These are phyloP conservation scores for Rhizophlyctis rosea DNA, from an alignment of 192 early-diverging fungal species.

Conservation along the genomic window DNA sequence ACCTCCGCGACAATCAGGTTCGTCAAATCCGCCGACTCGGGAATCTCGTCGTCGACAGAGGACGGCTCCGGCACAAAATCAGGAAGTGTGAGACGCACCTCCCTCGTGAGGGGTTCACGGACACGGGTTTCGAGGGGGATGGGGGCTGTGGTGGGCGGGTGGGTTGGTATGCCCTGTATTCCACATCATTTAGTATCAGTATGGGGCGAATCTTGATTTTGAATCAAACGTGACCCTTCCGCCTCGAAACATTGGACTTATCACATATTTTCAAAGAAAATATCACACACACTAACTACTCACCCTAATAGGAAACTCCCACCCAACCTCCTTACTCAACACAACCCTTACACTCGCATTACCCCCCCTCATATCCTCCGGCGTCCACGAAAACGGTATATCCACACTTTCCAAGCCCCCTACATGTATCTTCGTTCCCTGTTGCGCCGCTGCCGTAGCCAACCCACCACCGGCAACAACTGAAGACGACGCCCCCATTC, in stretches of 20 bases:
- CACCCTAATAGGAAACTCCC: conserved; percentile 52
- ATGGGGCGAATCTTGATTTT: no score
- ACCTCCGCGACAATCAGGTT: no score
- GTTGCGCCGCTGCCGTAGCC: no score
- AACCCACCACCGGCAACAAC: no score
- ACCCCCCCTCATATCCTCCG: conserved; percentile 33
- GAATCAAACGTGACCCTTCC: no score
- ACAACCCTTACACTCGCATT: conserved; percentile 39
- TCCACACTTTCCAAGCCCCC: conserved; percentile 39
- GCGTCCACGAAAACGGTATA: conserved; percentile 45
- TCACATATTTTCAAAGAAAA: background rate
- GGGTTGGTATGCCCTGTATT: conserved; percentile 38
- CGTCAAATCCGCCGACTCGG: background rate
- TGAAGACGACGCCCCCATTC: background rate
- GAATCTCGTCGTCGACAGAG: background rate
- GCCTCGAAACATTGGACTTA: background rate
- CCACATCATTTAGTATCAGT: background rate
- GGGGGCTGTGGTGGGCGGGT: conserved; percentile 12
- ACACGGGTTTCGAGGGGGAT: conserved; percentile 28
- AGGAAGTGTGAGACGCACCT: conserved; percentile 25
- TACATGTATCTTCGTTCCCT: conserved; percentile 22
- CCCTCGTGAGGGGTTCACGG: conserved; percentile 26
- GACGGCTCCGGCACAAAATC: conserved; percentile 13
- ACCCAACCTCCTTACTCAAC: conserved; percentile 30
- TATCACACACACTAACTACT: background rate